A percentile compares a stretch with the other conserved stretches of the same genome.
Conservation (phyloP, 257 asterid genomes). For the Przewalskia tangutica region DNA sequence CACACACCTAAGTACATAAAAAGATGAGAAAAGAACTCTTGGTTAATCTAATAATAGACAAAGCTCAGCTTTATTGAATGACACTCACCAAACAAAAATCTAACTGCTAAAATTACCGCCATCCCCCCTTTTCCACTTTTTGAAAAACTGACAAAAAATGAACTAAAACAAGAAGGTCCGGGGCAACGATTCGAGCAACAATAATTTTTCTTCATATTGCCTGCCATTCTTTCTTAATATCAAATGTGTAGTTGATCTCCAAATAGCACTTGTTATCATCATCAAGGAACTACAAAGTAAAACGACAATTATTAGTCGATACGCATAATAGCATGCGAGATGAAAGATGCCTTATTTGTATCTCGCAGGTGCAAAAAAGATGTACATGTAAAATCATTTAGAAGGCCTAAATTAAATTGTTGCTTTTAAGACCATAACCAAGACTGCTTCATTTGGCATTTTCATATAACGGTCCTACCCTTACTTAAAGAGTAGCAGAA, state of each 20-base stretch:
- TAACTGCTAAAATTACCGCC: slow-evolving; percentile 2
- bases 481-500: background rate
- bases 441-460: background rate
- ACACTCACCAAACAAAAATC: slow-evolving; percentile 11
- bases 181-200: background rate
- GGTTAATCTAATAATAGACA: slow-evolving; percentile 1
- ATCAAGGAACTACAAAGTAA: slow-evolving; percentile 58
- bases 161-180: slow-evolving; percentile 3
- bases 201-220: slow-evolving; percentile 13
- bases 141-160: background rate
- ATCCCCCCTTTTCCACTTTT: background rate
- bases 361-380: background rate
- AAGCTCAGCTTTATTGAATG: slow-evolving; percentile 25
- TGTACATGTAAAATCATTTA: background rate
- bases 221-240: slow-evolving; percentile 91
- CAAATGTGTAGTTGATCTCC: slow-evolving; percentile 94
- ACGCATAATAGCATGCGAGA: background rate
- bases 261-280: slow-evolving; percentile 85
- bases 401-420: background rate
- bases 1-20: background rate
- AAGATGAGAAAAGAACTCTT: background rate
- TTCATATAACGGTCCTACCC: background rate
- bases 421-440: background rate
- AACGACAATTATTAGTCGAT: background rate
- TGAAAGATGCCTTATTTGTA: background rate